These are phyloP conservation scores for Fomitopsis betulina DNA, from an alignment of 1,284 basidiomycete species.

Conservation along the genomic window DNA sequence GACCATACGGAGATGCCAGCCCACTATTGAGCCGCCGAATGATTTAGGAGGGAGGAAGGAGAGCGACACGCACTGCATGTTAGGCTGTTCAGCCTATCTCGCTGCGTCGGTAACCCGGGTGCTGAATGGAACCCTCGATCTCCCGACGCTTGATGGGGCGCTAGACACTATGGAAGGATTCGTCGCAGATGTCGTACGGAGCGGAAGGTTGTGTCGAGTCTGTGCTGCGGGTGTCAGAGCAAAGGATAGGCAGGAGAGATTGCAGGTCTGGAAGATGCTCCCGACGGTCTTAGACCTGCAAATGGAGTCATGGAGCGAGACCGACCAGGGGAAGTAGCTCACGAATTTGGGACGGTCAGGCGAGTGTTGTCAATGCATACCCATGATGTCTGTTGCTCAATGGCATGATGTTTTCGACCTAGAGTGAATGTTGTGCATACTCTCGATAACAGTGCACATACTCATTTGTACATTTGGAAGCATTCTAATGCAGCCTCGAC, in stretches of 20 bases:
- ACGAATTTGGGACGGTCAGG: too few relatives aligned
- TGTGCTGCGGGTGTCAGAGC: neutral
- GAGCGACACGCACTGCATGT: neutral
- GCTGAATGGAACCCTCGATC: neutral
- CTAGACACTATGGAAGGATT: neutral
- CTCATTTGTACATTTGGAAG: too few relatives aligned
- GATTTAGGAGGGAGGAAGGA: neutral
- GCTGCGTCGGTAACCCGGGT: neutral
- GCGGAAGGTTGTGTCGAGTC: neutral
- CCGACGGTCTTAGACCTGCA: neutral
- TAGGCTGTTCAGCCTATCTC: neutral
- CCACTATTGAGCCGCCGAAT: neutral
- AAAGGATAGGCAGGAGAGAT: neutral
- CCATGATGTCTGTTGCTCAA: too few relatives aligned
- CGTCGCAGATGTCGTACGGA: neutral
- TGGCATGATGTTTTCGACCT: too few relatives aligned
- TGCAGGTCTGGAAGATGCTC: neutral
- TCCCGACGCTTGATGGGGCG: neutral
- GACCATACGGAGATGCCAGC: neutral
- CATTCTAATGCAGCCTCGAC: too few relatives aligned
- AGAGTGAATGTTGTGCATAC: too few relatives aligned
- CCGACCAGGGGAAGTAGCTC: neutral
- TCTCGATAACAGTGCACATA: too few relatives aligned
- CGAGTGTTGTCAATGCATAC: neutral
- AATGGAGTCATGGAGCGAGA: neutral